phyloP scores from a whole-genome alignment of 2,329 filamentous ascomycete species.

The Mycosphaerella arachidis region DNA sequence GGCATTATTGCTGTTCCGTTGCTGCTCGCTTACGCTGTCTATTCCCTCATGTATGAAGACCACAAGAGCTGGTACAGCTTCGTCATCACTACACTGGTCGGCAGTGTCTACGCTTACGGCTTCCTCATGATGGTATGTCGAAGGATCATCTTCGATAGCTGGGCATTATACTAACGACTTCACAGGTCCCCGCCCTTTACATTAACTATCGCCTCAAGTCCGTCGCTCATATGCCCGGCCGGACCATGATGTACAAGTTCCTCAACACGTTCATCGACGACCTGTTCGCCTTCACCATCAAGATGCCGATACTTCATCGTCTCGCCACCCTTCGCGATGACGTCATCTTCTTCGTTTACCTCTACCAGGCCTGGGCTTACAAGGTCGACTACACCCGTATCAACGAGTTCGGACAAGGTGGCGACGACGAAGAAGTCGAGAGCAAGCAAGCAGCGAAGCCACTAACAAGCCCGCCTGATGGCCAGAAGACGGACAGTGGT shows the following conservation, averaged over 20 bases:
- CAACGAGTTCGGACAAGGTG: conserved; percentile 97
- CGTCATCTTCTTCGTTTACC: conserved; percentile 94
- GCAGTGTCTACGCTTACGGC: conserved; percentile 93
- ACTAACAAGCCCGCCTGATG: conserved; percentile 31
- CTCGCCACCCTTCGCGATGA: conserved; percentile 91
- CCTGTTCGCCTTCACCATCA: conserved; percentile 97
- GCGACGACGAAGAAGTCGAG: conserved; percentile 72
- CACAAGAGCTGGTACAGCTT: conserved; percentile 95
- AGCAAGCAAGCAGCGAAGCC: conserved; percentile 45
- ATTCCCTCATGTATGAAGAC: conserved; percentile 85
- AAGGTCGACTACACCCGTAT: conserved; percentile 85
- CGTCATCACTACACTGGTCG: conserved; percentile 89
- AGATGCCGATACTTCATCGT: conserved; percentile 93
- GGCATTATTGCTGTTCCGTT: conserved; percentile 89
- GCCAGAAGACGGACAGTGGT: conserved; percentile 12
- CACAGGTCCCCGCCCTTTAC: conserved; percentile 72
- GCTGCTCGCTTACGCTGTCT: conserved; percentile 80
- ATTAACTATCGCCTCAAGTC: conserved; percentile 95
- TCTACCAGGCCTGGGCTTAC: conserved; percentile 93
- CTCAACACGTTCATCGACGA: conserved; percentile 99
- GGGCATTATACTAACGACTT: background rate
- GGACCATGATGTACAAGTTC: conserved; percentile 98
- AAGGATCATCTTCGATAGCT: background rate
- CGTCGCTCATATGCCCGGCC: conserved; percentile 93
- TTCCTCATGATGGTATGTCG: conserved; percentile 85